Conservation (phyloP, 1,284 basidiomycete species). For the Erythrobasidium hasegawianum region DNA sequence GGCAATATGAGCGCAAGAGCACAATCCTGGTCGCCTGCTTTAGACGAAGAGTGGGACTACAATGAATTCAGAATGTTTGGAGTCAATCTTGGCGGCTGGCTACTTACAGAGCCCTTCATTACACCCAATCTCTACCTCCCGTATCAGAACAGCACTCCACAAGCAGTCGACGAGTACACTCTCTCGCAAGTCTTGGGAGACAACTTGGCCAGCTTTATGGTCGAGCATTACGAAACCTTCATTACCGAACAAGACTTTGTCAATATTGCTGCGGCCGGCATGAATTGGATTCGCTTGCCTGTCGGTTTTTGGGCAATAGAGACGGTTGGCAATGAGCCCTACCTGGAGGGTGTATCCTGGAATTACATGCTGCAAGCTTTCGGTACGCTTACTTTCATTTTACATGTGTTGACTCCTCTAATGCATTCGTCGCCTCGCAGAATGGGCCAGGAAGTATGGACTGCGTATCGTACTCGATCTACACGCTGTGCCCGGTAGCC, state of each 20-base stretch:
- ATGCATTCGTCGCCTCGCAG: constrained; percentile 11
- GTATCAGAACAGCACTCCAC: constrained; percentile 55
- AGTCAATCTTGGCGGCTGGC: constrained; percentile 55
- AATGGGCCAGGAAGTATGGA: constrained; percentile 87
- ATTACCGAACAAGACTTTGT: constrained; percentile 86
- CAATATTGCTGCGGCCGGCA: constrained; percentile 78
- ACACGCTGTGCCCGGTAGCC: constrained; percentile 70
- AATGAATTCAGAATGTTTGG: constrained; percentile 49
- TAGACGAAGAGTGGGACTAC: constrained; percentile 79
- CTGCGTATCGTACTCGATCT: constrained; percentile 77
- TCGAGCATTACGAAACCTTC: constrained; percentile 74
- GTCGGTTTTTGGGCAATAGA: constrained; percentile 85
- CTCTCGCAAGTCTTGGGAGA: constrained; percentile 63
- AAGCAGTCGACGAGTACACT: constrained; percentile 72
- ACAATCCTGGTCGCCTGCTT: constrained; percentile 74
- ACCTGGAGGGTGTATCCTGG: constrained; percentile 70
- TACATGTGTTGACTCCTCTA: not conserved
- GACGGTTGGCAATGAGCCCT: constrained; percentile 69
- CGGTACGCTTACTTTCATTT: constrained; percentile 1
- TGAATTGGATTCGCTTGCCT: constrained; percentile 69
- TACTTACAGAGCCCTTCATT: constrained; percentile 85
- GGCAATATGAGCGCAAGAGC: constrained; percentile 56
- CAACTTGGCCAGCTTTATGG: constrained; percentile 52
- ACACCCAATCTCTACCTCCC: constrained; percentile 75
- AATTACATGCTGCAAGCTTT: constrained; percentile 54